phyloP scores from a whole-genome alignment of 306 rosid genomes.

The Betula pendula region DNA sequence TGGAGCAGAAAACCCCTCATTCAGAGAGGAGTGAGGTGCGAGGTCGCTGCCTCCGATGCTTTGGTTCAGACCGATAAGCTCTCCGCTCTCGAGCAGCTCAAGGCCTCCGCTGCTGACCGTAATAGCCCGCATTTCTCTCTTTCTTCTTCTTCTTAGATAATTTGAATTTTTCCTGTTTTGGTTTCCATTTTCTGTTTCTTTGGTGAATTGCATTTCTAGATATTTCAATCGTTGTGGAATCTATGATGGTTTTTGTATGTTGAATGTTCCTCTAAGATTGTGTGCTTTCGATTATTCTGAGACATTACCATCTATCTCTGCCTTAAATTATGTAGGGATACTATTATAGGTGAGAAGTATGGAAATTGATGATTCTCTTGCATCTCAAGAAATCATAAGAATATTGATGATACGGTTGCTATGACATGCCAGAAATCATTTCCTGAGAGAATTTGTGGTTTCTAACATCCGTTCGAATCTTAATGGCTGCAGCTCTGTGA shows the following conservation, averaged over 20 bases:
- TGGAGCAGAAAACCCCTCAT: slow-evolving; percentile 30
- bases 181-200: neutral
- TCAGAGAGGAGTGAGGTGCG: slow-evolving; percentile 72
- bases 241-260: neutral
- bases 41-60: slow-evolving; percentile 48
- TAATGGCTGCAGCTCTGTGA: neutral
- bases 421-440: neutral
- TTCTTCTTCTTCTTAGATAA: slow-evolving; percentile 16
- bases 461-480: neutral
- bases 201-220: neutral
- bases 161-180: neutral
- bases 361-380: neutral
- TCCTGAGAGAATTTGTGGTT: neutral
- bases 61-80: slow-evolving; percentile 35
- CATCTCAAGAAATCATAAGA: neutral
- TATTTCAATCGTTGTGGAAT: neutral
- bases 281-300: neutral
- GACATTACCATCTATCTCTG: neutral
- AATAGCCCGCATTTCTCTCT: slow-evolving; percentile 5
- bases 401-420: neutral
- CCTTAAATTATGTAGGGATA: neutral
- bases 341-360: neutral
- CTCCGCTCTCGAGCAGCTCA: slow-evolving; percentile 91
- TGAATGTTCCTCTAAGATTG: neutral
- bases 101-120: slow-evolving; percentile 88